These are phyloP conservation scores for Plasmodium cynomolgi DNA, from an alignment of 169 alveolate species.

Conservation along the genomic window DNA sequence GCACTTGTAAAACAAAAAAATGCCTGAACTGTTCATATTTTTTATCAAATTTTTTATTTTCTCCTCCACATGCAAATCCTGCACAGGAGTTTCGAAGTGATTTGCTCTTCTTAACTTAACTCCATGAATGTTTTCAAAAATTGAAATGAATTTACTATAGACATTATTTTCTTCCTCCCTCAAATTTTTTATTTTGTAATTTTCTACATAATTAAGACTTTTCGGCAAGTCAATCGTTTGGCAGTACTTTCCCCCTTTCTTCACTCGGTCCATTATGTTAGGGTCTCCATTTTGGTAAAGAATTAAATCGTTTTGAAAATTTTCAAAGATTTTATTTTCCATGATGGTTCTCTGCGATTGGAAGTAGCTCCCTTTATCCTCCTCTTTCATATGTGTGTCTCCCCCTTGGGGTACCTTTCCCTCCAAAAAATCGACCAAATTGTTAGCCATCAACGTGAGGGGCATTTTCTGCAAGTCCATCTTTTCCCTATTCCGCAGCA, in stretches of 20 bases:
- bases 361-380: background rate
- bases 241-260: background rate
- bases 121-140: conserved; percentile 55
- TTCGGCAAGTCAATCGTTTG: conserved; percentile 37
- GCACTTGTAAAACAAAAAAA: conserved; percentile 69
- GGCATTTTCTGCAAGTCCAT: conserved; percentile 58
- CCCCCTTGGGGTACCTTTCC: background rate
- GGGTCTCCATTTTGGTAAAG: conserved; percentile 24
- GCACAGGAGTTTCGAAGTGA: conserved; percentile 70
- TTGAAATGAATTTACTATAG: conserved; percentile 9
- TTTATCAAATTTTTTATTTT: conserved; percentile 42
- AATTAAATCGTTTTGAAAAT: conserved; percentile 64
- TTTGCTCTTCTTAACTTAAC: conserved; percentile 53
- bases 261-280: background rate
- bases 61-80: conserved; percentile 43
- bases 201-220: conserved; percentile 53
- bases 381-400: background rate
- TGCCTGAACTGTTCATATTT: conserved; percentile 72
- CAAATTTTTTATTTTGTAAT: conserved; percentile 42
- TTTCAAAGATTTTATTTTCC: conserved; percentile 65
- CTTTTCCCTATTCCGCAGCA: conserved; percentile 40
- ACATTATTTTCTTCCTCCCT: conserved; percentile 45
- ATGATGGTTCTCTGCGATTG: conserved; percentile 34
- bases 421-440: conserved; percentile 50
- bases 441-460: conserved; percentile 29